Evolutionary conservation across 2,329 filamentous ascomycete species (phyloP).

Genomic region (Aureobasidium sp.): DNA sequence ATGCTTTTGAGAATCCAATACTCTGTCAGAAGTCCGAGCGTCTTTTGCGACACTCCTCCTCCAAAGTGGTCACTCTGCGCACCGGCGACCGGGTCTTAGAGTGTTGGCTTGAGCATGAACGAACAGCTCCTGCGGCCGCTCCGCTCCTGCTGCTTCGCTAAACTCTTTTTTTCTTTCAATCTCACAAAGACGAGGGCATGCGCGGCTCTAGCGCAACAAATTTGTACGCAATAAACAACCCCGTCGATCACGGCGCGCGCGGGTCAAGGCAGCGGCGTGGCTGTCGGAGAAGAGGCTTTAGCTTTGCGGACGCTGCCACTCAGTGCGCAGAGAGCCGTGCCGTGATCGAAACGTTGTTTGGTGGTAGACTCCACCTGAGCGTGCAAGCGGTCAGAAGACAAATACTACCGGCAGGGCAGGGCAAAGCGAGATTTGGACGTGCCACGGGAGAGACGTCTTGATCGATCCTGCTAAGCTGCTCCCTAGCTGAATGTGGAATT

Average conservation of each 20-base stretch:
- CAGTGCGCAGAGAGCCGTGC: constrained; percentile 12
- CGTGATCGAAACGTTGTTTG: constrained; percentile 13
- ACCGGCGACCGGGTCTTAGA: not conserved
- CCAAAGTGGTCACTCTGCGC: constrained; percentile 5
- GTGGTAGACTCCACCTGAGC: constrained; percentile 8
- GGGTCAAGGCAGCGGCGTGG: constrained; percentile 3
- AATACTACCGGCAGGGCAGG: constrained; percentile 5
- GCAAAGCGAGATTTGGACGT: constrained; percentile 14
- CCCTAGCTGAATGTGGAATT: not conserved
- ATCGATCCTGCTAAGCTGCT: not conserved
- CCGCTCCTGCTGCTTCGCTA: constrained; percentile 2
- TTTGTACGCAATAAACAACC: constrained; percentile 13
- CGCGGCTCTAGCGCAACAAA: constrained; percentile 8
- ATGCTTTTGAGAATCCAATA: constrained; percentile 11
- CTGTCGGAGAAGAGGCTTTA: not conserved
- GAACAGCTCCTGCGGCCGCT: not conserved
- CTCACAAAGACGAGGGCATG: not conserved
- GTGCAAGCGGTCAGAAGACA: constrained; percentile 13
- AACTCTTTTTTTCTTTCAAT: not conserved
- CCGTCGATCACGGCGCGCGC: not conserved
- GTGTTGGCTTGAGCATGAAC: not conserved
- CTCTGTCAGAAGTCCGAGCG: not conserved
- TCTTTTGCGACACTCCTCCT: not conserved
- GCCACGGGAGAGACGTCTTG: constrained; percentile 2
- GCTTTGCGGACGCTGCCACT: constrained; percentile 10